Evolutionary conservation across 2,329 filamentous ascomycete species (phyloP).

Genomic region (Calonectria henricotiae): DNA sequence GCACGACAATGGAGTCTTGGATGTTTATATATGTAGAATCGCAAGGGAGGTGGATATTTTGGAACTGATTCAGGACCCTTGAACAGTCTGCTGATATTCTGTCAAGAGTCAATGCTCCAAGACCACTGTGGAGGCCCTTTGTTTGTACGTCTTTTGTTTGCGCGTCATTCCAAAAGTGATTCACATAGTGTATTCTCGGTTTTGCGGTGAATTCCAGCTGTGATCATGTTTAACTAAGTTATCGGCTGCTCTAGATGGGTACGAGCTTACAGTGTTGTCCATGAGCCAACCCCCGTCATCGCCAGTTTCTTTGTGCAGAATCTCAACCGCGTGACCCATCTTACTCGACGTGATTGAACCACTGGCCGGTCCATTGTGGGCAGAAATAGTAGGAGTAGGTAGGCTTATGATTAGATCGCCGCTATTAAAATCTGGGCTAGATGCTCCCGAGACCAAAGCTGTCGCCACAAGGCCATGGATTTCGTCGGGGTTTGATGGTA

Average conservation of each 20-base stretch:
- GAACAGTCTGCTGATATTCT: neutral
- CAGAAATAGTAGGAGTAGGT: neutral
- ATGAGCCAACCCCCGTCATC: neutral
- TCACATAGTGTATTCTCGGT: neutral
- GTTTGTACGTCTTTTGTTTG: neutral
- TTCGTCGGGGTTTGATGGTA: neutral
- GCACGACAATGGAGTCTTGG: neutral
- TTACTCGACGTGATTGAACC: neutral
- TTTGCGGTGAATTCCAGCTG: neutral
- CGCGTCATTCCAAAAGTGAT: neutral
- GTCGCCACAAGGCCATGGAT: neutral
- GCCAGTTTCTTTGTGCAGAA: constrained; percentile 5
- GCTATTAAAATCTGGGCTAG: neutral
- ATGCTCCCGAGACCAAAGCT: neutral
- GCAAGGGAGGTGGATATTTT: neutral
- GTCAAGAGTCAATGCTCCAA: neutral
- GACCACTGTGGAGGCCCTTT: neutral
- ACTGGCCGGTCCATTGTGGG: neutral
- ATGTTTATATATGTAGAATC: neutral
- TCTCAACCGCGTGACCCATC: neutral
- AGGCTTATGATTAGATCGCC: constrained; percentile 3
- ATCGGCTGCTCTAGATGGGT: neutral
- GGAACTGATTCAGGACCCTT: neutral
- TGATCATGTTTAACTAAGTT: neutral
- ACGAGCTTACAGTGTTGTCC: neutral